Evolutionary conservation across 1,284 basidiomycete genomes (phyloP).

Genomic region (Fereydounia khargensis): DNA sequence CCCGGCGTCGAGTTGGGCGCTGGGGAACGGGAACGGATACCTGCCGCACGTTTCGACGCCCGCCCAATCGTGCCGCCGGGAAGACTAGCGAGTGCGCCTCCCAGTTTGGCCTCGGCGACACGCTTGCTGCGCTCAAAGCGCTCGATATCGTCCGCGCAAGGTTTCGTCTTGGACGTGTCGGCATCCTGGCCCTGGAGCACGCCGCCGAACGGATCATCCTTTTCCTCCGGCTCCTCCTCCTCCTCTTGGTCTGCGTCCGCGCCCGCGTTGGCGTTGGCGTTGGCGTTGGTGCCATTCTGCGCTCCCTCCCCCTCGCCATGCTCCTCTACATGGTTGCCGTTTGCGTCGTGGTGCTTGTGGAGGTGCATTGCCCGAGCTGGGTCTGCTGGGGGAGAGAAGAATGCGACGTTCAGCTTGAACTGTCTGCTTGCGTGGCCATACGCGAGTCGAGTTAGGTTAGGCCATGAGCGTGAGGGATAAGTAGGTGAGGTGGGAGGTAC

Average conservation of each 20-base stretch:
- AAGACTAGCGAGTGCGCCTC: constrained; percentile 34
- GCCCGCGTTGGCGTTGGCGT: no score
- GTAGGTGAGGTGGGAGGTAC: constrained; percentile 18
- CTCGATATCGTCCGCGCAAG: constrained; percentile 70
- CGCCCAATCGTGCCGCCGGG: constrained; percentile 16
- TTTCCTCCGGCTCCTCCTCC: constrained; percentile 15
- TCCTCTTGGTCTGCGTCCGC: constrained; percentile 13
- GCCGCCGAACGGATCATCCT: constrained; percentile 71
- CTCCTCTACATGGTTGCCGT: no score
- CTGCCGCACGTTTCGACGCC: constrained; percentile 5
- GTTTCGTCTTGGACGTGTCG: constrained; percentile 70
- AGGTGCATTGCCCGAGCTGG: no score
- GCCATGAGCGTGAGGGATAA: constrained; percentile 3
- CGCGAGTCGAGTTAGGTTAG: no score
- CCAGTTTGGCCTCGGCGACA: constrained; percentile 67
- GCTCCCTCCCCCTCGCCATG: no score
- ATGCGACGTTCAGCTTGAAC: no score
- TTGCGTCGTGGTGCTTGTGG: no score
- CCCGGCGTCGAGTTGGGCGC: not conserved
- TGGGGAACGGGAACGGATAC: not conserved
- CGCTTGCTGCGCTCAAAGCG: constrained; percentile 73
- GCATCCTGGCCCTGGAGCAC: constrained; percentile 70
- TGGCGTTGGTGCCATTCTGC: no score
- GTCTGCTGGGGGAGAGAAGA: no score
- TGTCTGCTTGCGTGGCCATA: no score